These are phyloP conservation scores for Nicotiana tabacum DNA, from an alignment of 257 asterid genomes.

Conservation along the genomic window DNA sequence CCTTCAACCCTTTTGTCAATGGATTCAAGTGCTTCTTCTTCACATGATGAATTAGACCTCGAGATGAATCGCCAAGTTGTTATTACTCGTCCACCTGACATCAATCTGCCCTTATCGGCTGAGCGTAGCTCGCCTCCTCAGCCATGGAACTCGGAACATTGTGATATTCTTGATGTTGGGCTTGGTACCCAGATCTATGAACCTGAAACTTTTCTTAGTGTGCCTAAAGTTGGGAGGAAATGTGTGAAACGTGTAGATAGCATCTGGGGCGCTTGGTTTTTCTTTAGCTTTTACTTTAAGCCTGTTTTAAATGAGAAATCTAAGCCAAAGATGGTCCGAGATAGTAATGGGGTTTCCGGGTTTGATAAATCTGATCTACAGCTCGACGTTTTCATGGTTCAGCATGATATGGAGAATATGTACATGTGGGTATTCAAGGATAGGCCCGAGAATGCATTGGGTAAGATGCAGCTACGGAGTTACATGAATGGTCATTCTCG, in stretches of 20 bases:
- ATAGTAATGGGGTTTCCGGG: conserved; percentile 58
- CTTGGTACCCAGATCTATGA: conserved; percentile 50
- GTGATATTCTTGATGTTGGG: conserved; percentile 66
- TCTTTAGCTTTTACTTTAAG: conserved; percentile 72
- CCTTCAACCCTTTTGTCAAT: conserved; percentile 68
- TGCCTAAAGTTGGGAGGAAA: conserved; percentile 48
- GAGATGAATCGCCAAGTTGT: conserved; percentile 54
- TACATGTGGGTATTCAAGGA: conserved; percentile 86
- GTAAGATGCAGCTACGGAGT: conserved; percentile 77
- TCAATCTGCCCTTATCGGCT: conserved; percentile 61
- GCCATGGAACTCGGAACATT: conserved; percentile 46
- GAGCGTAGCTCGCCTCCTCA: conserved; percentile 62
- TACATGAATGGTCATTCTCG: conserved; percentile 81
- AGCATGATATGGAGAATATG: conserved; percentile 84
- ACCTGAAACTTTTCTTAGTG: conserved; percentile 38
- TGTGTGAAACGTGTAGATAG: conserved; percentile 59
- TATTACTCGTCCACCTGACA: conserved; percentile 59
- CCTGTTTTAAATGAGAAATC: conserved; percentile 67
- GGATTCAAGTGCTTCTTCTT: conserved; percentile 62
- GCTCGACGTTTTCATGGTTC: conserved; percentile 68
- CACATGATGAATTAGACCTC: conserved; percentile 51
- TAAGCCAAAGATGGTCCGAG: conserved; percentile 44
- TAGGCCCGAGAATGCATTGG: conserved; percentile 73
- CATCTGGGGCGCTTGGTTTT: conserved; percentile 86
- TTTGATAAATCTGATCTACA: conserved; percentile 59